Percentiles rank a stretch among this genome's conserved stretches.
These are phyloP conservation scores for Stachybotrys chlorohalonatus DNA, from an alignment of 2,329 filamentous ascomycete species.

Conservation along the genomic window DNA sequence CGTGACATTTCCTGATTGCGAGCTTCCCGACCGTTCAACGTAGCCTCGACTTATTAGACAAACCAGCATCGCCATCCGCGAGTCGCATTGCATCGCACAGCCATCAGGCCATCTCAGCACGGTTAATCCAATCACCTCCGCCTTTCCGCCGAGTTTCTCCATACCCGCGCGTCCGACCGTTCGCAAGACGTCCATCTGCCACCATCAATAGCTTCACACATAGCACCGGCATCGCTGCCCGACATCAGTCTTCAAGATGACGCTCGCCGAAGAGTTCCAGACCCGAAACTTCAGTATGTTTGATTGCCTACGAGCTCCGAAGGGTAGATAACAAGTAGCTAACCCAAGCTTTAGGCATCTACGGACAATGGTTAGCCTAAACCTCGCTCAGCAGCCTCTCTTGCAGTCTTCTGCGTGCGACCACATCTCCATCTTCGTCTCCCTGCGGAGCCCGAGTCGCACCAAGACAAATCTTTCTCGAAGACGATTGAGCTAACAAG, in stretches of 20 bases:
- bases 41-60: not conserved
- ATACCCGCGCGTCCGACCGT: no score
- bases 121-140: no score
- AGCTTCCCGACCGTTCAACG: no score
- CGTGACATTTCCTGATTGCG: not conserved
- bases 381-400: not conserved
- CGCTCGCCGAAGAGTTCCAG: slow-evolving; percentile 62
- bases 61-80: not conserved
- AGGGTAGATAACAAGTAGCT: slow-evolving; percentile 11
- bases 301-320: slow-evolving; percentile 1
- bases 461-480: not conserved
- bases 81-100: not conserved
- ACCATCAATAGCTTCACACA: not conserved
- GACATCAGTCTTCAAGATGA: slow-evolving; percentile 42
- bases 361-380: slow-evolving; percentile 61
- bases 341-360: slow-evolving; percentile 49
- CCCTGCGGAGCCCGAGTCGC: no score
- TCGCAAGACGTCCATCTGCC: no score
- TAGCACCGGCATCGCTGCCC: not conserved
- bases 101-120: no score
- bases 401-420: not conserved
- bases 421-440: not conserved
- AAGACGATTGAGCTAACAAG: no score
- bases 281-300: slow-evolving; percentile 66
- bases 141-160: no score